A percentile compares a stretch with the other conserved stretches of the same genome.
These are phyloP conservation scores for Colletotrichum aenigma DNA, from an alignment of 2,329 filamentous ascomycete genomes.

Conservation along the genomic window DNA sequence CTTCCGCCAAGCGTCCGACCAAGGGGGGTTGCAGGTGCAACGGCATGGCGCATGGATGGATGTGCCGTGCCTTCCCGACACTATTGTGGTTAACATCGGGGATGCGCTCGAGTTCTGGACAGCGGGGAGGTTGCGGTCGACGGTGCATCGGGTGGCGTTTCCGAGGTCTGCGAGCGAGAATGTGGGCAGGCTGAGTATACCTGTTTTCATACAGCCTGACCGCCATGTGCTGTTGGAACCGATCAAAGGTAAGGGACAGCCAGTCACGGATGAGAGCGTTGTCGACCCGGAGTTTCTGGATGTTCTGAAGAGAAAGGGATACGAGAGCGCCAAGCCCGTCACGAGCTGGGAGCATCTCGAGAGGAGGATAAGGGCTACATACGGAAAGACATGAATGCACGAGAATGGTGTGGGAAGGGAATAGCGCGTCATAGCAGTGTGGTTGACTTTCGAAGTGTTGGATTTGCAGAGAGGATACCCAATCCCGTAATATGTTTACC, in stretches of 20 bases:
- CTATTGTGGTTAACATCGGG: slow-evolving; percentile 80
- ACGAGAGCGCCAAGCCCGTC: slow-evolving; percentile 7
- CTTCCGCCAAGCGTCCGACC: slow-evolving; percentile 75
- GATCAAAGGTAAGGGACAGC: background rate
- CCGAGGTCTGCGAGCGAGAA: slow-evolving; percentile 28
- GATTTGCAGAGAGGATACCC: background rate
- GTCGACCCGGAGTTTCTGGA: slow-evolving; percentile 4
- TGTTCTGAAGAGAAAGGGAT: slow-evolving; percentile 16
- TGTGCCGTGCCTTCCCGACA: slow-evolving; percentile 13
- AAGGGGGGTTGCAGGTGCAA: slow-evolving; percentile 85
- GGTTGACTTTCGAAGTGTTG: background rate
- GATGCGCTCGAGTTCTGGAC: slow-evolving; percentile 85
- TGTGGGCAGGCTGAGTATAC: slow-evolving; percentile 18
- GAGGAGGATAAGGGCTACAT: slow-evolving; percentile 17
- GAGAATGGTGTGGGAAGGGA: background rate
- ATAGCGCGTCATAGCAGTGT: background rate
- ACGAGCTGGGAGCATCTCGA: slow-evolving; percentile 17
- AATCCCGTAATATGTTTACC: background rate
- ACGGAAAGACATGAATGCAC: background rate
- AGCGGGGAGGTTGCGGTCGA: slow-evolving; percentile 81
- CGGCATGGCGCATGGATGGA: slow-evolving; percentile 59
- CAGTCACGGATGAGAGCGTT: background rate
- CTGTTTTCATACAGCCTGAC: slow-evolving; percentile 21
- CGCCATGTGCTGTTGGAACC: slow-evolving; percentile 15
- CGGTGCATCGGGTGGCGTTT: slow-evolving; percentile 88